Conservation (phyloP, 768 basidiomycete species). For the Neoboletus subvelutipes region DNA sequence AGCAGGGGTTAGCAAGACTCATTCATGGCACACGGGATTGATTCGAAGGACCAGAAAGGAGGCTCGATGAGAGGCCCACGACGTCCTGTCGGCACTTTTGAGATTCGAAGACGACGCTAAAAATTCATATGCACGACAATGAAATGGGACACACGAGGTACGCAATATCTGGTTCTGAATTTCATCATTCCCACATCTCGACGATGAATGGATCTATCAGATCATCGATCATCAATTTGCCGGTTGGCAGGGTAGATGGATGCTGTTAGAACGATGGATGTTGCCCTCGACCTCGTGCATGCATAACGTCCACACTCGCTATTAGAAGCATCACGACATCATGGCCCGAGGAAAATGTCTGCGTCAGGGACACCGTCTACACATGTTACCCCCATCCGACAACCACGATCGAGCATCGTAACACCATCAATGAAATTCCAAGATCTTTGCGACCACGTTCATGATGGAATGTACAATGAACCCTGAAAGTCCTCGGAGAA, state of each 20-base stretch:
- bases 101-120: neutral
- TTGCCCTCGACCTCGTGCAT: constrained; percentile 2
- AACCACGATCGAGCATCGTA: neutral
- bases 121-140: constrained; percentile 4
- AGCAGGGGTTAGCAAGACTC: neutral
- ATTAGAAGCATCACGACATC: neutral
- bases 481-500: constrained; percentile 14
- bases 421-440: neutral
- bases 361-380: neutral
- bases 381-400: neutral
- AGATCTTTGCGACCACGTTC: neutral
- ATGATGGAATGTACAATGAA: neutral
- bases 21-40: neutral
- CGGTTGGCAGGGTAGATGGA: neutral
- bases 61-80: neutral
- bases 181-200: neutral
- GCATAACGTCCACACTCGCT: neutral
- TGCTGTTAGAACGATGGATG: neutral
- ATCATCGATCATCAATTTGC: constrained; percentile 5
- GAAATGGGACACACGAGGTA: constrained; percentile 6
- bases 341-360: neutral
- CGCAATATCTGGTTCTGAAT: constrained; percentile 8
- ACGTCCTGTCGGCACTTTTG: neutral
- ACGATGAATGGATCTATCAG: neutral
- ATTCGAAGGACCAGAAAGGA: neutral